A percentile compares a stretch with the other conserved stretches of the same genome.
Conservation (phyloP, 2,329 filamentous ascomycete genomes). For the Diaporthe ilicicola region DNA sequence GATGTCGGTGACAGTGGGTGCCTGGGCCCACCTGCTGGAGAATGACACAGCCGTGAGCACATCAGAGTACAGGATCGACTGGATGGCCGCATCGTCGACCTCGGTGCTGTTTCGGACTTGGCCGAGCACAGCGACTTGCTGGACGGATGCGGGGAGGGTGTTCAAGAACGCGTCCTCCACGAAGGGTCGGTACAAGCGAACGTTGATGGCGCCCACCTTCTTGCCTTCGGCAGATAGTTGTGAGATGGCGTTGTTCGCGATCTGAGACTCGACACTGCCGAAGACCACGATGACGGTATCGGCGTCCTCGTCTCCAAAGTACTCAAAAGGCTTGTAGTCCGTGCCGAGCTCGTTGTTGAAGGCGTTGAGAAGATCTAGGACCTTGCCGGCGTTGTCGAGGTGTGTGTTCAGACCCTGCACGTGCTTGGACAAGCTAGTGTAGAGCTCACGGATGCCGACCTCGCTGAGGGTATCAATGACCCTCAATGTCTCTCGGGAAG, state of each 20-base stretch:
- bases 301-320: slow-evolving; percentile 82
- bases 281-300: slow-evolving; percentile 91
- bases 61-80: slow-evolving; percentile 91
- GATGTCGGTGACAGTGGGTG: slow-evolving; percentile 77
- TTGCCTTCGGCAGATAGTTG: slow-evolving; percentile 76
- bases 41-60: slow-evolving; percentile 87
- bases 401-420: slow-evolving; percentile 71
- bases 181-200: slow-evolving; percentile 94
- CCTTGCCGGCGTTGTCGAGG: slow-evolving; percentile 75
- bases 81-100: slow-evolving; percentile 77
- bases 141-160: slow-evolving; percentile 77
- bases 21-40: slow-evolving; percentile 69
- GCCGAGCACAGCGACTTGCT: slow-evolving; percentile 84
- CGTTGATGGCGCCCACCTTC: slow-evolving; percentile 87
- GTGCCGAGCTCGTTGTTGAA: slow-evolving; percentile 95
- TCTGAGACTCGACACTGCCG: slow-evolving; percentile 87
- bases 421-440: slow-evolving; percentile 70
- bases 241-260: slow-evolving; percentile 81
- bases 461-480: slow-evolving; percentile 77
- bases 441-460: slow-evolving; percentile 68
- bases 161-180: slow-evolving; percentile 93
- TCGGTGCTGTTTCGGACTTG: slow-evolving; percentile 81
- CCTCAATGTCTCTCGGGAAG: slow-evolving; percentile 75
- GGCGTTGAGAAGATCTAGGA: slow-evolving; percentile 72
- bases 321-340: slow-evolving; percentile 92